Evolutionary conservation across 2,329 filamentous ascomycete genomes (phyloP).

Genomic region (Hypoxylon sp.): DNA sequence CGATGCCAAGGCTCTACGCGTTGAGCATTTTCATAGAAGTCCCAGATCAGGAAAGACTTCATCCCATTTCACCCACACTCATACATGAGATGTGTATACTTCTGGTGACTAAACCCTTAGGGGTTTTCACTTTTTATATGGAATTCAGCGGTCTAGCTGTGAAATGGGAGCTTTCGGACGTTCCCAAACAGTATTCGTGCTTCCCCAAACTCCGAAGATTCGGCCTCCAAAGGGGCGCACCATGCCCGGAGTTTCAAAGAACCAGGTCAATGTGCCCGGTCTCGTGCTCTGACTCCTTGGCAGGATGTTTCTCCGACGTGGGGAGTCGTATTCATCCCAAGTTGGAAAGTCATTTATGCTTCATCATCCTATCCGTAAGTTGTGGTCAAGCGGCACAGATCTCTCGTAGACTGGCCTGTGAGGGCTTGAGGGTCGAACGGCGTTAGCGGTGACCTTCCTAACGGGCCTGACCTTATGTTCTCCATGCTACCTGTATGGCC

Average conservation of each 20-base stretch:
- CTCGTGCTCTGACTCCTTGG: conserved; percentile 19
- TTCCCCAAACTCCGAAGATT: conserved; percentile 27
- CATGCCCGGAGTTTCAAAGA: conserved; percentile 33
- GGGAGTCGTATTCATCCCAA: conserved; percentile 5
- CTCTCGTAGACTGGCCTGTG: conserved; percentile 1
- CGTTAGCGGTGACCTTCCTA: not conserved
- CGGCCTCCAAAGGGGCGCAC: conserved; percentile 16
- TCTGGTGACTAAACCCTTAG: conserved; percentile 28
- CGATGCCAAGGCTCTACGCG: conserved; percentile 56
- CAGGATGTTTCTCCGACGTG: not conserved
- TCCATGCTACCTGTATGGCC: not conserved
- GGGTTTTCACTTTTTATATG: conserved; percentile 2
- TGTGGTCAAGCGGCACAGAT: conserved; percentile 8
- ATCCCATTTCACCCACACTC: conserved; percentile 32
- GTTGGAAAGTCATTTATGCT: conserved; percentile 22
- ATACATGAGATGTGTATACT: not conserved
- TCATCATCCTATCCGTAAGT: conserved; percentile 12
- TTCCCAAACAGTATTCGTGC: conserved; percentile 10
- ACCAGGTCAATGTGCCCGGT: conserved; percentile 1
- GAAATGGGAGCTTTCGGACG: conserved; percentile 1
- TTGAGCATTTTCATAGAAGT: conserved; percentile 50
- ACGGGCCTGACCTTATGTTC: not conserved
- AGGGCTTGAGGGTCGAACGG: conserved; percentile 1
- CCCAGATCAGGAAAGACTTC: conserved; percentile 45
- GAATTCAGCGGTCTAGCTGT: conserved; percentile 7